A percentile compares a stretch with the other conserved stretches of the same genome.
Evolutionary conservation across 176 grass and related monocot genomes (phyloP).

Genomic region (Musa acuminata): DNA sequence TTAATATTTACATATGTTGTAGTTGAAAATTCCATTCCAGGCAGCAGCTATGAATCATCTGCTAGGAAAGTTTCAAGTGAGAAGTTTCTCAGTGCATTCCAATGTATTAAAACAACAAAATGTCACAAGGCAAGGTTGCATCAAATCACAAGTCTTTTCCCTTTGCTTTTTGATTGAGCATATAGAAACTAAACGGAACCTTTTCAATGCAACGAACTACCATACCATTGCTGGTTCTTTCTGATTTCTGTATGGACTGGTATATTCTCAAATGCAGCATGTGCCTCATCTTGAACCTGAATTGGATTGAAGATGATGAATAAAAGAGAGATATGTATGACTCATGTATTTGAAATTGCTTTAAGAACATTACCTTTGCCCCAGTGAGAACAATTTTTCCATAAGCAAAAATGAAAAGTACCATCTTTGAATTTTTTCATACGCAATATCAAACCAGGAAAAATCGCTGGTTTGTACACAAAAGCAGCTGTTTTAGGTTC

Average conservation of each 20-base stretch:
- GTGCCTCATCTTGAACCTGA: conserved; percentile 88
- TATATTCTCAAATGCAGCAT: conserved; percentile 88
- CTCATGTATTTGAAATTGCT: background rate
- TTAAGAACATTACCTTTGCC: conserved; percentile 46
- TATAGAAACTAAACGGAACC: too few species aligned
- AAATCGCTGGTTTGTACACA: conserved; percentile 75
- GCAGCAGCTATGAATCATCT: too few species aligned
- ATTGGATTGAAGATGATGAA: conserved; percentile 1
- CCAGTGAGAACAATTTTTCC: conserved; percentile 93
- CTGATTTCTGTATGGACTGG: conserved; percentile 79
- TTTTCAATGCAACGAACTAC: background rate
- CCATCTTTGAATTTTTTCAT: conserved; percentile 88
- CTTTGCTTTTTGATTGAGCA: too few species aligned
- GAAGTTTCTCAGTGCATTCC: too few species aligned
- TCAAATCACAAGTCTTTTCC: too few species aligned
- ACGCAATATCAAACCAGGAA: conserved; percentile 80
- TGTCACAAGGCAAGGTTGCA: too few species aligned
- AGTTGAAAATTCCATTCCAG: too few species aligned
- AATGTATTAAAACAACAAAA: too few species aligned
- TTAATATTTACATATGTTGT: too few species aligned
- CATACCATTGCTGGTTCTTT: conserved; percentile 81
- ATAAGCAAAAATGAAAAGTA: conserved; percentile 90
- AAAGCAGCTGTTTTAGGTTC: background rate
- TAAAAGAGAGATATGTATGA: background rate
- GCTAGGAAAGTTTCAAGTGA: too few species aligned